A percentile compares a stretch with the other conserved stretches of the same genome.
Evolutionary conservation across 176 grass and related monocot genomes (phyloP).

Genomic region (Triticum aestivum): DNA sequence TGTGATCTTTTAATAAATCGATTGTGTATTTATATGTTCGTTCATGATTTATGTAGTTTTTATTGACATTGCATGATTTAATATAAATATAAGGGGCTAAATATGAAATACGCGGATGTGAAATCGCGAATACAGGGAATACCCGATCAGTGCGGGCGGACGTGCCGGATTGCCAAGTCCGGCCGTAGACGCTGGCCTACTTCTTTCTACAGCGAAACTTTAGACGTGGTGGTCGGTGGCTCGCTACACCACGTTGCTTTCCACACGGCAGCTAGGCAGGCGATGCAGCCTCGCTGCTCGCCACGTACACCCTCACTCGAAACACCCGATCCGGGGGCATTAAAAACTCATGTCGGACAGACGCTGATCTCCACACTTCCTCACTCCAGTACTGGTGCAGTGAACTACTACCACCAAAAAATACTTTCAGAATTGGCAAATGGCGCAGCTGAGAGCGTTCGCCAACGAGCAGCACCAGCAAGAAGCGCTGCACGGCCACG

Average conservation of each 20-base stretch:
- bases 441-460: constrained; percentile 34
- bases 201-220: neutral
- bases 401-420: no score
- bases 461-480: constrained; percentile 7
- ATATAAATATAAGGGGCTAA: no score
- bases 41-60: no score
- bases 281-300: neutral
- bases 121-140: no score
- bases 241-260: constrained; percentile 2
- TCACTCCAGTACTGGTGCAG: neutral
- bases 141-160: no score
- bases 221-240: constrained; percentile 16
- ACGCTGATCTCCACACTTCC: neutral
- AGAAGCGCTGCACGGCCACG: neutral
- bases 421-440: neutral
- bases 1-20: no score
- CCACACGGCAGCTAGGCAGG: constrained; percentile 17
- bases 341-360: neutral
- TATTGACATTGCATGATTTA: no score
- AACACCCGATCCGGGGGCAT: neutral
- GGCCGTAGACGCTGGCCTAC: no score
- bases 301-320: constrained; percentile 23
- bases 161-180: no score
- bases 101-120: no score
- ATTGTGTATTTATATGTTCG: no score